Percentiles rank a stretch among this genome's conserved stretches.
Conservation (phyloP, 2,329 filamentous ascomycete species). For the Colletotrichum musae region DNA sequence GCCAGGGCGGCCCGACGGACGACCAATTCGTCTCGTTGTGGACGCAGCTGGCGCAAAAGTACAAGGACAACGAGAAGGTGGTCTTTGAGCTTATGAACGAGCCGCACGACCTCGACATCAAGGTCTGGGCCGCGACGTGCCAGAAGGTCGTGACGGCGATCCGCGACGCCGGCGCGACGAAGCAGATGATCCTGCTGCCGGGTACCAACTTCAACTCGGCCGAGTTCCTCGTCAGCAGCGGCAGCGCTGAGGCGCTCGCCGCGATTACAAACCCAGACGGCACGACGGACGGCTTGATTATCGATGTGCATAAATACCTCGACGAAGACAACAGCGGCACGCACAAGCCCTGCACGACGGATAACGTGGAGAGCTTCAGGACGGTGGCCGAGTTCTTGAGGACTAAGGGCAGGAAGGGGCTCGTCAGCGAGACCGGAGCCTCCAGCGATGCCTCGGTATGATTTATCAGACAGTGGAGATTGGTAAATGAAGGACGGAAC, state of each 20-base stretch:
- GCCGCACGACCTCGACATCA: constrained; percentile 72
- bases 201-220: constrained; percentile 72
- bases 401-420: constrained; percentile 61
- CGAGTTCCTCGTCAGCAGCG: constrained; percentile 61
- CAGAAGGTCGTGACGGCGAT: constrained; percentile 77
- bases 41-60: constrained; percentile 71
- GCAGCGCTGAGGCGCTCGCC: constrained; percentile 65
- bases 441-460: constrained; percentile 56
- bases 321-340: constrained; percentile 71
- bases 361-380: constrained; percentile 65
- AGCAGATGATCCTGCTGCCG: constrained; percentile 75
- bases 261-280: constrained; percentile 72
- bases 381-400: constrained; percentile 63
- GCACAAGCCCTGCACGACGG: constrained; percentile 64
- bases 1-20: constrained; percentile 75
- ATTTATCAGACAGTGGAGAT: too few relatives aligned
- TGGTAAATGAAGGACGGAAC: too few relatives aligned
- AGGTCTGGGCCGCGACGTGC: constrained; percentile 70
- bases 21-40: constrained; percentile 72
- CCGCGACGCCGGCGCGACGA: constrained; percentile 72
- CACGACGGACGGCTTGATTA: constrained; percentile 66
- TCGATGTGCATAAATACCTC: constrained; percentile 75
- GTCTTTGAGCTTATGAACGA: constrained; percentile 80
- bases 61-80: constrained; percentile 66
- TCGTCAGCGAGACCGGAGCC: constrained; percentile 69